Base-by-base conservation (phyloP, 2,329 filamentous ascomycete species). In the Stylonectria norvegica region DNA sequence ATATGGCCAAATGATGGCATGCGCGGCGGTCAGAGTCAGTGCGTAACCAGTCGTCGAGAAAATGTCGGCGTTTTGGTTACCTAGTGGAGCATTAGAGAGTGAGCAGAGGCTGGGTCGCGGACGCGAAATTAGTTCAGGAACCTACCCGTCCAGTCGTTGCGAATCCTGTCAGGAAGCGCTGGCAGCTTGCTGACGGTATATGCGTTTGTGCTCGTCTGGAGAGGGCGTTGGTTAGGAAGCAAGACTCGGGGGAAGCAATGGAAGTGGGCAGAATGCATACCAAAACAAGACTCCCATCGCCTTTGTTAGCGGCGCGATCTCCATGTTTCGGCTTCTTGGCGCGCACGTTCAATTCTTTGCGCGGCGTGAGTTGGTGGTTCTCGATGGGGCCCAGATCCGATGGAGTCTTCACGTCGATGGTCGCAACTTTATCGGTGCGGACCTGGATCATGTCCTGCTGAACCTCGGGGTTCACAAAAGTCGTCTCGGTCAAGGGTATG, bases 1-100 rank as follows among this genome's bases (percentile, higher is more conserved):
- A 66, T 97, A 97, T 12, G 88, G 85, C 93, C 93, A 98, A 35
- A 95, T 81, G 46, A 94, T 78, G 53, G 90, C 93, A 59, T 90
- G 83, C 6, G 84, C 82, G 50, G 84, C 81, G 7, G 88, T 94
- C 40, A 97, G 73, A 33, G 82, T 83, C 40, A 97, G 74, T 34
- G 87, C 90, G 59, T 90, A 88, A 50, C 80, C 85, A 59, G 69
- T 79, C 45, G 72, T 77, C 28, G 76, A 78, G 62, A 79, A 79
- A 44, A 89, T 72, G 20, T 78, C 75, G 57, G 83, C 85, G 57
- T 81, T 78, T 61, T 85, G 80, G 48, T 73, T 73, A 43, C 69
- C 83, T 87, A 52, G 40, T 31, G 6, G 28, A 32, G 16, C 25
- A 11, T 18, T 36, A 42, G 27, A 49, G 40, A 38, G 43, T 52